Percentiles rank a stretch among this genome's conserved stretches.
These are phyloP conservation scores for Trametes elegans DNA, from an alignment of 768 basidiomycete species.

Conservation along the genomic window DNA sequence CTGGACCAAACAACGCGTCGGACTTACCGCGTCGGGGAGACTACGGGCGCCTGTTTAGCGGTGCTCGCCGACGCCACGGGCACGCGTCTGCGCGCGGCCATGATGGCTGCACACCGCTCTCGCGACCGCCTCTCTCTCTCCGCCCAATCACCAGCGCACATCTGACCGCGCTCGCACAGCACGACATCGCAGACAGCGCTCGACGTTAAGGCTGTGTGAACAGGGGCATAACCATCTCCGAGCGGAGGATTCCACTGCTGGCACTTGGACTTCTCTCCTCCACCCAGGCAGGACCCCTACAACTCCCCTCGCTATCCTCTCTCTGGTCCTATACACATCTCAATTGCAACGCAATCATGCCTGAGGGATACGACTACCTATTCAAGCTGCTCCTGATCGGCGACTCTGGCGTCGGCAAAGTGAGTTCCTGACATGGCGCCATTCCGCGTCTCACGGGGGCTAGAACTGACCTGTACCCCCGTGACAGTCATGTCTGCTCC, in stretches of 20 bases:
- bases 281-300: no score
- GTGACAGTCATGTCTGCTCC: conserved; percentile 82
- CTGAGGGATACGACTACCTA: conserved; percentile 92
- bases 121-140: no score
- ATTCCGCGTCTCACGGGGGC: neutral
- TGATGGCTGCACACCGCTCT: no score
- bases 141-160: conserved; percentile 4
- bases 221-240: neutral
- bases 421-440: conserved; percentile 29
- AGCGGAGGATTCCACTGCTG: no score
- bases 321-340: neutral
- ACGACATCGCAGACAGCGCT: conserved; percentile 1
- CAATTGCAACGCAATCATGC: conserved; percentile 16
- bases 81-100: conserved; percentile 4
- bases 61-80: neutral
- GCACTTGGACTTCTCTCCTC: neutral
- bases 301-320: neutral
- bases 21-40: no score
- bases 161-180: neutral
- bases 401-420: conserved; percentile 94
- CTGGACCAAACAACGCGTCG: conserved; percentile 16
- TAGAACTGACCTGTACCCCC: neutral
- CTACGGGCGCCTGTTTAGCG: neutral
- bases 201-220: neutral
- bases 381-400: conserved; percentile 95